Conservation (phyloP, 805 yeast species). For the Saccharomycopsis fibuligera region DNA sequence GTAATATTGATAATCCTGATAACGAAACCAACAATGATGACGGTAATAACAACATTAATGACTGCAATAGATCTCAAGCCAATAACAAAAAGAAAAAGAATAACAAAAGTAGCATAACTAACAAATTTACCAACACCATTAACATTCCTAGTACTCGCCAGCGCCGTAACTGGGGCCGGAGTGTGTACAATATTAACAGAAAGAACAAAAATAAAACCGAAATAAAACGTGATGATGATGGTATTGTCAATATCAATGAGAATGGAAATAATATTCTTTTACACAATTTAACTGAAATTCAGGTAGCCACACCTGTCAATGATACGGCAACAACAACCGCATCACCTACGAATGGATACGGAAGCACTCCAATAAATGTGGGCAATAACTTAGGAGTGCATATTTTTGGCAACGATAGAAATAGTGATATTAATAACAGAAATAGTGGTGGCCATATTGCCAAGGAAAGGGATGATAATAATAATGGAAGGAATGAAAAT, state of each 20-base stretch:
- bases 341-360: no score
- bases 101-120: background rate
- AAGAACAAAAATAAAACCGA: background rate
- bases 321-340: background rate
- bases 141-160: background rate
- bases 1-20: no score
- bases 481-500: no score
- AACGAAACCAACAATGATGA: background rate
- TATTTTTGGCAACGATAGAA: no score
- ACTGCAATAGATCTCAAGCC: background rate
- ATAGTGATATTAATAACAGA: no score
- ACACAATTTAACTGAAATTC: slow-evolving; percentile 20
- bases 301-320: slow-evolving; percentile 13
- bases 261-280: slow-evolving; percentile 5
- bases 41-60: background rate
- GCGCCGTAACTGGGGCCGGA: no score
- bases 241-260: background rate
- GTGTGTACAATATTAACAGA: no score
- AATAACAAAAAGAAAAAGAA: background rate
- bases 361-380: no score
- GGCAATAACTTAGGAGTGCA: no score
- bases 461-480: no score
- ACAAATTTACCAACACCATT: background rate
- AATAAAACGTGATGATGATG: background rate
- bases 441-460: no score